Evolutionary conservation across 192 early-diverging fungal genomes (phyloP), one percentile per base, ranked within the genome.

Genomic region (Anaeromyces robustus): DNA sequence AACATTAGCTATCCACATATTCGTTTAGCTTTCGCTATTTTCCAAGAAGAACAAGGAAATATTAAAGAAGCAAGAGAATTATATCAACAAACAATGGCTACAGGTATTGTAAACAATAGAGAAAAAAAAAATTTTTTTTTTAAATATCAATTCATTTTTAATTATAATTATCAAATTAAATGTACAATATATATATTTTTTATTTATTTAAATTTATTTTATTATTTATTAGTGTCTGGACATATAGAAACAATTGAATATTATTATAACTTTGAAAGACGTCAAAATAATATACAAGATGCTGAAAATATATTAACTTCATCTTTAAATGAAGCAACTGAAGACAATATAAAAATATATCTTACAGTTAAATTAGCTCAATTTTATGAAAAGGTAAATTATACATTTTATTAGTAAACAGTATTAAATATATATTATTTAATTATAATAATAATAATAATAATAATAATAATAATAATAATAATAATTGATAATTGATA

Each of bases 181-280:
- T n/a, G n/a, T n/a, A n/a, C n/a, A n/a, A n/a, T n/a, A n/a, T n/a
- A n/a, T n/a, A n/a, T n/a, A n/a, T n/a, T n/a, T n/a, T n/a, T n/a
- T n/a, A n/a, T n/a, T n/a, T n/a, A n/a, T n/a, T n/a, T n/a, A n/a
- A n/a, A n/a, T n/a, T n/a, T n/a, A n/a, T n/a, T n/a, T n/a, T 41
- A 26, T 43, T 43, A 29, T 79, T 18, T 77, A 17, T 39, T 81
- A 93, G 92, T 91, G 59, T 90, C 92, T 29, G 91, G 87, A 28
- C 92, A 92, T 79, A 84, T 91, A 19, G 93, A 94, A 79, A 87
- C 91, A 2, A 82, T 92, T 32, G 84, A 87, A 30, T 89, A 90
- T 32, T 91, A 85, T 82, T 87, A 88, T 14, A 86, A 93, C 82
- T 94, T 93, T 83, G 89, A 93, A 79, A 84, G 91, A 29, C 85